Percentiles rank a stretch among this genome's conserved stretches.
These are phyloP conservation scores for Talaromyces albobiverticillius DNA, from an alignment of 2,329 filamentous ascomycete species.

Conservation along the genomic window DNA sequence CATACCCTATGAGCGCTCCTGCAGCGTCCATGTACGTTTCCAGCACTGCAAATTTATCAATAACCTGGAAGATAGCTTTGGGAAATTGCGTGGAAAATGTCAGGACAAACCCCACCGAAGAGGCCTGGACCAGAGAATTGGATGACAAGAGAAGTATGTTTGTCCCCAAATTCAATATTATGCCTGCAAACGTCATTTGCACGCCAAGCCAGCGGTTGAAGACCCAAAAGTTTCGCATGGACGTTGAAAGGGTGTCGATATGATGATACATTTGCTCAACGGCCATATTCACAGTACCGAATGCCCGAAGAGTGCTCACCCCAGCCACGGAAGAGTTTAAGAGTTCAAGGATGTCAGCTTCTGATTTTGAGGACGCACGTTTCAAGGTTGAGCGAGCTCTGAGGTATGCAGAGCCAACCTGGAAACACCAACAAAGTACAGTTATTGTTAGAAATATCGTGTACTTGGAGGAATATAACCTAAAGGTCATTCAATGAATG, in stretches of 20 bases:
- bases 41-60: conserved; percentile 66
- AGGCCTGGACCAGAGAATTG: conserved; percentile 61
- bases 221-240: conserved; percentile 66
- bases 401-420: neutral
- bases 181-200: conserved; percentile 69
- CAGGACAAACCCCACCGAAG: conserved; percentile 71
- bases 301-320: conserved; percentile 72
- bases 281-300: conserved; percentile 66
- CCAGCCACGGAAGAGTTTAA: conserved; percentile 71
- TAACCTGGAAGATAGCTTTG: conserved; percentile 60
- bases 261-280: conserved; percentile 65
- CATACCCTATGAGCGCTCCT: conserved; percentile 73
- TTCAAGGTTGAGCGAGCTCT: neutral
- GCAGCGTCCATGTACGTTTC: conserved; percentile 78
- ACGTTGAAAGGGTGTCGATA: conserved; percentile 65
- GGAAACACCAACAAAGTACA: conserved; percentile 63
- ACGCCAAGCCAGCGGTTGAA: conserved; percentile 77
- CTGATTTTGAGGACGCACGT: conserved; percentile 60
- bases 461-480: conserved; percentile 52
- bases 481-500: too few relatives aligned
- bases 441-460: conserved; percentile 37
- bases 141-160: conserved; percentile 62
- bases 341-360: conserved; percentile 72
- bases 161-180: conserved; percentile 65
- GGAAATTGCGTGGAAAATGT: conserved; percentile 71